phyloP scores from a whole-genome alignment of 176 grass and related monocot species.

The Phoenix dactylifera region DNA sequence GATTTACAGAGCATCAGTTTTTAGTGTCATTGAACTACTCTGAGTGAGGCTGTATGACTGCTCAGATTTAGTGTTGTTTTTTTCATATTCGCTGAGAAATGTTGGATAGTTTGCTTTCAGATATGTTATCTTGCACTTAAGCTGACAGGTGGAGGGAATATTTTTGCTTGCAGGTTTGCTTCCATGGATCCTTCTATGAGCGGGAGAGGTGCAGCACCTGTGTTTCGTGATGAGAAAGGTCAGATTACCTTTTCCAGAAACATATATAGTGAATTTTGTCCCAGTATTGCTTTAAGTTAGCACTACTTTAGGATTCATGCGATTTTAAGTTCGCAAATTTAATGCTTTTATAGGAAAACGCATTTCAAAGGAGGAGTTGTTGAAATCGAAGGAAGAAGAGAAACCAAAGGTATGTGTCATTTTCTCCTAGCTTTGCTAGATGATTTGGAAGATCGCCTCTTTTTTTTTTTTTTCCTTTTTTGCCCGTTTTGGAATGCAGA shows the following conservation, averaged over 20 bases:
- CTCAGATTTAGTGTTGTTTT: neutral
- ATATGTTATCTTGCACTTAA: no score
- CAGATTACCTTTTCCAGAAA: conserved; percentile 6
- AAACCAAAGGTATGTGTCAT: conserved; percentile 64
- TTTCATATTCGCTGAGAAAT: no score
- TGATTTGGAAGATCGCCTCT: no score
- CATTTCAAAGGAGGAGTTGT: conserved; percentile 73
- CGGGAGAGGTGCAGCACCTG: conserved; percentile 70
- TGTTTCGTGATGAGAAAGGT: conserved; percentile 82
- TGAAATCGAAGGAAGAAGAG: conserved; percentile 54
- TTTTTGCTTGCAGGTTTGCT: conserved; percentile 39
- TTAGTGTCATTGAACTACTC: no score
- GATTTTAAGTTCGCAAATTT: conserved; percentile 24
- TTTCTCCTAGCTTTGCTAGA: no score
- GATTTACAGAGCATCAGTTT: conserved; percentile 18
- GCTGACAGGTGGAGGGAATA: no score
- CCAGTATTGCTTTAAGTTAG: neutral
- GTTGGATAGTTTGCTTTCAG: no score
- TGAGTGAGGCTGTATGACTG: neutral
- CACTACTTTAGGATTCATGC: no score
- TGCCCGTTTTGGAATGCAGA: no score
- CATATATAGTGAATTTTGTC: conserved; percentile 5
- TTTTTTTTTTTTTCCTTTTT: no score
- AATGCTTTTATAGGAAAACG: conserved; percentile 42
- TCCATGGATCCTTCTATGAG: conserved; percentile 47